phyloP scores from a whole-genome alignment of 306 rosid species.

The Alnus glutinosa region DNA sequence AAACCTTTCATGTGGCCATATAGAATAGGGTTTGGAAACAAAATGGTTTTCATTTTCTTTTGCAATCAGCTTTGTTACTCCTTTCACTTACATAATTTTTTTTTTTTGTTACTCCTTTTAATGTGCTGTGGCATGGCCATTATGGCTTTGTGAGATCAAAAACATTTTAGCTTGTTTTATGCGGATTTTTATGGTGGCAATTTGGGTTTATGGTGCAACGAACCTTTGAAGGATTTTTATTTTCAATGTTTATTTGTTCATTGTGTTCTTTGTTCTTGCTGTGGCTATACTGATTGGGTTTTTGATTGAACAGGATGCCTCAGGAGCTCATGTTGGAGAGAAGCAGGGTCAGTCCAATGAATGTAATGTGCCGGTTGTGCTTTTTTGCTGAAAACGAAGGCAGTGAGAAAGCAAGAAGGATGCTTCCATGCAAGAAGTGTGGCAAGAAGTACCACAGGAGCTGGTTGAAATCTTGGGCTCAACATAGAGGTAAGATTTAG shows the following conservation, averaged over 20 bases:
- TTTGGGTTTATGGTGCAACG: not conserved
- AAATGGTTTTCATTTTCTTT: not conserved
- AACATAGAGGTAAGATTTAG: slow-evolving; percentile 72
- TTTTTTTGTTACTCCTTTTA: not conserved
- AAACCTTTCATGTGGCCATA: not conserved
- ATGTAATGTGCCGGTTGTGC: slow-evolving; percentile 91
- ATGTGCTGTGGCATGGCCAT: not conserved
- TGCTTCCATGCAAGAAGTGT: slow-evolving; percentile 96
- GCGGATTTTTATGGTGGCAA: not conserved
- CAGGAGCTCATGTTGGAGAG: slow-evolving; percentile 58
- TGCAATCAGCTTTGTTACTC: not conserved
- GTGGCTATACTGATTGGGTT: slow-evolving; percentile 11
- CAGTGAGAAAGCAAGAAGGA: slow-evolving; percentile 80
- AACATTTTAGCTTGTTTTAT: not conserved
- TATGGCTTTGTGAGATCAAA: not conserved
- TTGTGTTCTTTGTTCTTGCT: not conserved
- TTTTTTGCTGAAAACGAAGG: slow-evolving; percentile 85
- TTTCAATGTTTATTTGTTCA: not conserved
- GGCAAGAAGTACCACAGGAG: slow-evolving; percentile 90
- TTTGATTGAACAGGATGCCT: slow-evolving; percentile 53
- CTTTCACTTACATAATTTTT: no score
- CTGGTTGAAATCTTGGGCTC: slow-evolving; percentile 92
- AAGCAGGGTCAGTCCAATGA: slow-evolving; percentile 70
- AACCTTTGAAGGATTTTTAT: no score
- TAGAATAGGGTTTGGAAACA: not conserved